A percentile compares a stretch with the other conserved stretches of the same genome.
Conservation (phyloP, 306 rosid genomes). For the Glycyrrhiza uralensis region DNA sequence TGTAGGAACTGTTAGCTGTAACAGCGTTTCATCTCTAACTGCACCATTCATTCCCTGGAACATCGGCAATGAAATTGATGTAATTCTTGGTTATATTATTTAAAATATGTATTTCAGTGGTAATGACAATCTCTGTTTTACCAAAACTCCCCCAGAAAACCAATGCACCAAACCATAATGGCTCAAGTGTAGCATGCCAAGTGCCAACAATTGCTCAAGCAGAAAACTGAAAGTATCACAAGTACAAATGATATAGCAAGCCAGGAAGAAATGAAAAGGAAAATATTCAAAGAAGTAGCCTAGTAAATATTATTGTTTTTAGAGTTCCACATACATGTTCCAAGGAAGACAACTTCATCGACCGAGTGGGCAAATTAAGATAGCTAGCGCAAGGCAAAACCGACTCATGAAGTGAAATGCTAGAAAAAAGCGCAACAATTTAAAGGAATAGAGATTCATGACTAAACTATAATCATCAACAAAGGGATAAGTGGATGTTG, state of each 20-base stretch:
- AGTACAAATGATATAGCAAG: not conserved
- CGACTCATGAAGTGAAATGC: not conserved
- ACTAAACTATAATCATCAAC: not conserved
- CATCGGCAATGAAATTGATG: slow-evolving; percentile 6
- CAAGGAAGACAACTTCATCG: slow-evolving; percentile 1
- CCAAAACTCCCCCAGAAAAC: not conserved
- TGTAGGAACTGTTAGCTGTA: slow-evolving; percentile 63
- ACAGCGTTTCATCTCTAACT: slow-evolving; percentile 65
- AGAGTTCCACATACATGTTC: not conserved
- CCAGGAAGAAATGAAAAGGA: not conserved
- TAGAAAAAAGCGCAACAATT: not conserved
- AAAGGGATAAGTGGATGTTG: not conserved
- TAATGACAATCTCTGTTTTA: not conserved
- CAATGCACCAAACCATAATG: not conserved
- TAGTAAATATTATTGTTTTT: not conserved
- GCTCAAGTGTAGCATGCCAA: not conserved
- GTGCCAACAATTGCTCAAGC: not conserved
- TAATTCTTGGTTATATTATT: not conserved
- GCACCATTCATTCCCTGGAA: slow-evolving; percentile 79
- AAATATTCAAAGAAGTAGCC: not conserved
- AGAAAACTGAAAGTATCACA: not conserved
- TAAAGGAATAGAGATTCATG: not conserved
- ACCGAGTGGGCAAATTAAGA: not conserved
- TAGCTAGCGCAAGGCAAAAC: not conserved
- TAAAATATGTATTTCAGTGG: not conserved